Conservation (phyloP, 169 alveolate genomes). For the Cryptosporidium baileyi region DNA sequence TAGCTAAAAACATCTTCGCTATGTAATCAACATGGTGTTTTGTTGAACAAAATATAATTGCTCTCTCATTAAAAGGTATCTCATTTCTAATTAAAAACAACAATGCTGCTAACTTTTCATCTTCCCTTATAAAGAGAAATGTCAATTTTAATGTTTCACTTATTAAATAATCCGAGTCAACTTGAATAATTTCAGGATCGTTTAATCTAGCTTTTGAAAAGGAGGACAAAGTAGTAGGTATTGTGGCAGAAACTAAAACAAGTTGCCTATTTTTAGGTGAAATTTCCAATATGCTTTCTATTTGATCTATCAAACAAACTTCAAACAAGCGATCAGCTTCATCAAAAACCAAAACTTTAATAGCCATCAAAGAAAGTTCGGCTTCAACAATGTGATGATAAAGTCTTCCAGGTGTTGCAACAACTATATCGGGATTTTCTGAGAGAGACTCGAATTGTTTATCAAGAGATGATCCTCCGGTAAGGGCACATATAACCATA, state of each 20-base stretch:
- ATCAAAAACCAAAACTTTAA: constrained; percentile 90
- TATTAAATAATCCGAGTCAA: constrained; percentile 86
- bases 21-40: constrained; percentile 90
- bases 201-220: constrained; percentile 89
- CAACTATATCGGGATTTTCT: constrained; percentile 92
- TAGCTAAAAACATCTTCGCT: constrained; percentile 75
- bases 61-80: constrained; percentile 79
- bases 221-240: constrained; percentile 89
- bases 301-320: constrained; percentile 90
- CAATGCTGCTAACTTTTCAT: constrained; percentile 86
- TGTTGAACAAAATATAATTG: constrained; percentile 89
- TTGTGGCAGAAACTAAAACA: constrained; percentile 92
- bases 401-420: constrained; percentile 96
- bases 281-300: constrained; percentile 83
- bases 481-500: constrained; percentile 86
- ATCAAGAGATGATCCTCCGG: constrained; percentile 93
- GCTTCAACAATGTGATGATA: constrained; percentile 90
- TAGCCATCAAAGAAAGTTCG: constrained; percentile 84
- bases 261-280: constrained; percentile 86
- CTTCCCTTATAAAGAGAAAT: constrained; percentile 81
- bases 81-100: constrained; percentile 80
- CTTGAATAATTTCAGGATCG: constrained; percentile 88
- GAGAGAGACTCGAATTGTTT: constrained; percentile 91
- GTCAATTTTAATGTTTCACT: constrained; percentile 82
- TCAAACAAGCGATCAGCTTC: constrained; percentile 96